Base-by-base conservation (phyloP, 768 basidiomycete genomes). In the Pisolithus orientalis region DNA sequence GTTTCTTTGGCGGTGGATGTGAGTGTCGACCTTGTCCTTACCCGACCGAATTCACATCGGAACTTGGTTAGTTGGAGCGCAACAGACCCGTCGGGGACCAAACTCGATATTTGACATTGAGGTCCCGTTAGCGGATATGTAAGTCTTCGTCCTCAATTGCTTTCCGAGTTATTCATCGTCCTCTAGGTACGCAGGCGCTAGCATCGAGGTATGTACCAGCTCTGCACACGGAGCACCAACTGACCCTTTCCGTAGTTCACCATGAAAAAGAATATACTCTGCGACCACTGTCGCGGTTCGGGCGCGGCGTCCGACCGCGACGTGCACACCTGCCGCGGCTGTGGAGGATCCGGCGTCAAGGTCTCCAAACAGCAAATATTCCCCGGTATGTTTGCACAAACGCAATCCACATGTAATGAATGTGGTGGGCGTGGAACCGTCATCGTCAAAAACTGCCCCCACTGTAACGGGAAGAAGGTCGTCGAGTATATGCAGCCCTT, bases 221-320 rank as follows among this genome's bases (percentile, higher is more conserved):
- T 14, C 17, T 13, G 53, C 44, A 2, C 29, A 1, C 34, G 13
- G n/a, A 28, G 39, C 21, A 31, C 27, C 21, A 24, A 40, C 48
- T 69, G 37, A 59, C 21, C 48, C 3, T 53, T 11, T n/a, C 34
- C 17, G 13, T 58, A 98, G 93, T 95, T 99, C 70, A 87, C 89
- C 74, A 78, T 97, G 65, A 87, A 85, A 67, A 94, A 95, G 65
- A 83, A 84, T 49, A 82, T 95, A 34, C 84, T 99, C 16, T 99
- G 96, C 63, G 94, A 97, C 68, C 90, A 96, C 65, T 99, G 96
- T 71, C 85, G 94, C 63, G 96, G 96, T 24, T 84, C 91, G 0
- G 96, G 96, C 24, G 96, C 96, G 0, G 88, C 92, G 1, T 89
- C 91, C 0, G 90, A 92, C 53, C 69, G 79, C 6, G 90, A 96